These are phyloP conservation scores for Mycena amicta DNA, from an alignment of 768 basidiomycete species.

Conservation along the genomic window DNA sequence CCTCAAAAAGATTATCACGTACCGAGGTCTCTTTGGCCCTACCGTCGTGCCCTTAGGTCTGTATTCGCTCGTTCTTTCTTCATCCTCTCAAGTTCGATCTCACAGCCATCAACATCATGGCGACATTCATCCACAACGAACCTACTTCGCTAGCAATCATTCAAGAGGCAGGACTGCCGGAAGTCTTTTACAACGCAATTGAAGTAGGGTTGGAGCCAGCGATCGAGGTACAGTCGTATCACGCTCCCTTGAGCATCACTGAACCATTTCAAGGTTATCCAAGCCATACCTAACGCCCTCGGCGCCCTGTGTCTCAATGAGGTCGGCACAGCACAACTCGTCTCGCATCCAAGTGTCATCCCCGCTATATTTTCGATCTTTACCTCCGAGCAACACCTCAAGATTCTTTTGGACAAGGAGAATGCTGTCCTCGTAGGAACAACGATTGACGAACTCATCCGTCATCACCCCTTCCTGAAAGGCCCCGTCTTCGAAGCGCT, in stretches of 20 bases:
- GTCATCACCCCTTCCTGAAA: conserved; percentile 92
- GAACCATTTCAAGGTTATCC: conserved; percentile 66
- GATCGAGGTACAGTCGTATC: conserved; percentile 66
- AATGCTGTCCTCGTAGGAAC: conserved; percentile 88
- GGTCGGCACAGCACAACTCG: conserved; percentile 79
- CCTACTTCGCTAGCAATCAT: conserved; percentile 92
- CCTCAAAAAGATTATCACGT: conserved; percentile 84
- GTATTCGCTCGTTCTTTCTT: conserved; percentile 26
- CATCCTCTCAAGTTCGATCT: conserved; percentile 10
- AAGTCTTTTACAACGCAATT: conserved; percentile 84
- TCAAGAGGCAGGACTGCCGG: conserved; percentile 89
- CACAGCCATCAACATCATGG: conserved; percentile 90
- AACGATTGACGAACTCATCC: conserved; percentile 90
- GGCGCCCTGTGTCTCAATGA: conserved; percentile 96
- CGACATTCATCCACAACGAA: conserved; percentile 97
- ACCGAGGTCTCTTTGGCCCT: conserved; percentile 83
- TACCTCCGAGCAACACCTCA: conserved; percentile 80
- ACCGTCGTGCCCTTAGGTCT: conserved; percentile 83
- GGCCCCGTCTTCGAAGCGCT: conserved; percentile 76
- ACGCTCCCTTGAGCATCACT: not conserved
- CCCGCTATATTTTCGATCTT: conserved; percentile 85
- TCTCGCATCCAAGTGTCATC: conserved; percentile 78
- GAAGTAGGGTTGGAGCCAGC: conserved; percentile 84
- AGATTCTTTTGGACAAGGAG: conserved; percentile 89
- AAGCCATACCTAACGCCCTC: conserved; percentile 92